Percentiles rank a stretch among this genome's conserved stretches.
These are phyloP conservation scores for Citrus hindsii DNA, from an alignment of 345 rosid species.

Conservation along the genomic window DNA sequence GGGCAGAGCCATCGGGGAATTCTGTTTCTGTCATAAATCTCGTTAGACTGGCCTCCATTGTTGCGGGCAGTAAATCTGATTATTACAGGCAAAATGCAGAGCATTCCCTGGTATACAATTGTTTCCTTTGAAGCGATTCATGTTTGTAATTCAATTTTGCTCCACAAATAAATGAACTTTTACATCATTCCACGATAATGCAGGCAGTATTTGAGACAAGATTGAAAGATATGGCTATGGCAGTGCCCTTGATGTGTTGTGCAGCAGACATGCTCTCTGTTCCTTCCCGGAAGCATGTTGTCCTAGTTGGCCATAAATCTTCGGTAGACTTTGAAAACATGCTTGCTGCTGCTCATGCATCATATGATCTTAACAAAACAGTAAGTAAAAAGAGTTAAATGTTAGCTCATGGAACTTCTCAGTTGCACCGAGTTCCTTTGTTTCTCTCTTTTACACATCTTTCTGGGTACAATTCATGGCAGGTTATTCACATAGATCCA, in stretches of 20 bases:
- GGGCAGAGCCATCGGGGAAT: slow-evolving; percentile 97
- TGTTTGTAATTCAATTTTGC: not conserved
- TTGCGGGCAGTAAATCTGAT: slow-evolving; percentile 50
- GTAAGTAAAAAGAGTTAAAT: slow-evolving; percentile 28
- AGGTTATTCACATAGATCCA: slow-evolving; percentile 86
- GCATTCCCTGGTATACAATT: slow-evolving; percentile 62
- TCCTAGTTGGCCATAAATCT: slow-evolving; percentile 58
- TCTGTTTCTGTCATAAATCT: slow-evolving; percentile 86
- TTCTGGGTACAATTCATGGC: slow-evolving; percentile 9
- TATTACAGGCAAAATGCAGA: slow-evolving; percentile 59
- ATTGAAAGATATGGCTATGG: slow-evolving; percentile 77
- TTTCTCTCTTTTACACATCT: not conserved
- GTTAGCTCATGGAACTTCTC: not conserved
- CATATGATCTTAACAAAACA: slow-evolving; percentile 73
- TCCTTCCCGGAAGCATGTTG: slow-evolving; percentile 63
- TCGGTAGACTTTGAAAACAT: slow-evolving; percentile 53
- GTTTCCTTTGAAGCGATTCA: not conserved
- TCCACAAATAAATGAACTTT: not conserved
- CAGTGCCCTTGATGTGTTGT: slow-evolving; percentile 91
- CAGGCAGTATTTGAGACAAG: slow-evolving; percentile 84
- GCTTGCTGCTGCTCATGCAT: slow-evolving; percentile 72
- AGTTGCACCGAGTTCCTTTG: not conserved
- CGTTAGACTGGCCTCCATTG: slow-evolving; percentile 68
- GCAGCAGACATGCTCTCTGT: slow-evolving; percentile 67
- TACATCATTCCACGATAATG: not conserved